Percentiles rank a stretch among this genome's conserved stretches.
Evolutionary conservation across 441 rosid species (phyloP).

Genomic region (Brassica hybrid): DNA sequence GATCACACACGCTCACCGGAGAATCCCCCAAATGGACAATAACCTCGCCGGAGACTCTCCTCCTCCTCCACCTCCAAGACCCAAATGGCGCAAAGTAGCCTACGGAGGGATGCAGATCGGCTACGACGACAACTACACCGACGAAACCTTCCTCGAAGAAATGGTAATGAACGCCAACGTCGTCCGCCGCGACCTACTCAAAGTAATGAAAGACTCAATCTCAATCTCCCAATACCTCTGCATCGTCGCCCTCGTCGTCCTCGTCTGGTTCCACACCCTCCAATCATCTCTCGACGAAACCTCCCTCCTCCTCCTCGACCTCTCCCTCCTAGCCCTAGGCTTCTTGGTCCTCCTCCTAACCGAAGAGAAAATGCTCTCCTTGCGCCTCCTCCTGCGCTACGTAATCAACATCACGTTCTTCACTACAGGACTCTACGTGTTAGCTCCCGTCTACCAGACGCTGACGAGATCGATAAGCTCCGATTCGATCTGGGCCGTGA

Average conservation of each 20-base stretch:
- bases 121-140: slow-evolving; percentile 83
- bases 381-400: slow-evolving; percentile 64
- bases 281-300: slow-evolving; percentile 62
- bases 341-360: slow-evolving; percentile 72
- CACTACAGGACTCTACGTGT: slow-evolving; percentile 60
- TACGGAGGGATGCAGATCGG: slow-evolving; percentile 95
- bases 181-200: slow-evolving; percentile 67
- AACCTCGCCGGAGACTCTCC: slow-evolving; percentile 41
- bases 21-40: slow-evolving; percentile 40
- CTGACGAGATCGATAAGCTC: slow-evolving; percentile 85
- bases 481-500: slow-evolving; percentile 80
- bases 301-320: slow-evolving; percentile 73
- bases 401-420: slow-evolving; percentile 67
- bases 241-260: slow-evolving; percentile 73
- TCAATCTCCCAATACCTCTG: slow-evolving; percentile 80
- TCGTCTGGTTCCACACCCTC: slow-evolving; percentile 83
- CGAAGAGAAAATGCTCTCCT: slow-evolving; percentile 69
- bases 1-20: too few species aligned
- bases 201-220: slow-evolving; percentile 83
- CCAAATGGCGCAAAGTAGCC: slow-evolving; percentile 82
- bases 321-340: slow-evolving; percentile 60
- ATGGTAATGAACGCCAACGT: slow-evolving; percentile 93
- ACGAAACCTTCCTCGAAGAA: slow-evolving; percentile 75
- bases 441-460: slow-evolving; percentile 86
- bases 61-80: slow-evolving; percentile 32